A percentile compares a stretch with the other conserved stretches of the same genome.
phyloP scores from a whole-genome alignment of 2,329 filamentous ascomycete species.

The Hymenoscyphus albidus region DNA sequence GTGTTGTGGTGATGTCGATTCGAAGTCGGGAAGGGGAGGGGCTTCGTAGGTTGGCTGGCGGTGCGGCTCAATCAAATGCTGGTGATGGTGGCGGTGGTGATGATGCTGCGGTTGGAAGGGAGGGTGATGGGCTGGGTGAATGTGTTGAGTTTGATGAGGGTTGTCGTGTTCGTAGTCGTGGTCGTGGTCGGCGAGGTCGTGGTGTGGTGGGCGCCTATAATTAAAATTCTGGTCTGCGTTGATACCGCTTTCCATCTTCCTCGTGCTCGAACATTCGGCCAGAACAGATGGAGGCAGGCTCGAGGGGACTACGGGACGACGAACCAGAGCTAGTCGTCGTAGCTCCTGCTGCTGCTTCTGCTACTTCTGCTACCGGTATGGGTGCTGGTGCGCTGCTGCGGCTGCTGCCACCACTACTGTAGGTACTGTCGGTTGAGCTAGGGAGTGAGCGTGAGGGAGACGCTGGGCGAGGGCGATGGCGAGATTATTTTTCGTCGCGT shows the following conservation, averaged over 20 bases:
- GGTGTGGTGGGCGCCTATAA: constrained; percentile 23
- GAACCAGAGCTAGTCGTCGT: neutral
- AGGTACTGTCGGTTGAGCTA: neutral
- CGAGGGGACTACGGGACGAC: neutral
- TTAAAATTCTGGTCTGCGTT: constrained; percentile 35
- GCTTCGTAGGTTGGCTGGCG: constrained; percentile 23
- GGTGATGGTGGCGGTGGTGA: constrained; percentile 5
- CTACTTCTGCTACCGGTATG: neutral
- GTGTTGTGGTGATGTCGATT: constrained; percentile 16
- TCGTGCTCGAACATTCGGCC: constrained; percentile 29
- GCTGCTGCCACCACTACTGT: neutral
- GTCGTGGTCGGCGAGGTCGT: neutral
- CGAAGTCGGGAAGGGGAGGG: constrained; percentile 25
- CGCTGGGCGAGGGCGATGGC: neutral
- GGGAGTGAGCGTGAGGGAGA: neutral
- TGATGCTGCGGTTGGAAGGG: neutral
- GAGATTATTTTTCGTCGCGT: neutral
- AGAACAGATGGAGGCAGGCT: constrained; percentile 18
- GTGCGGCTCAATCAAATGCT: constrained; percentile 21
- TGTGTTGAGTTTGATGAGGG: neutral
- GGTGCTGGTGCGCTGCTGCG: too few relatives aligned
- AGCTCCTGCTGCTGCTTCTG: neutral
- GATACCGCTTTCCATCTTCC: constrained; percentile 32
- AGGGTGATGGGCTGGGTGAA: neutral
- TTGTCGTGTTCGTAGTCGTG: neutral